A percentile compares a stretch with the other conserved stretches of the same genome.
phyloP scores from a whole-genome alignment of 208 protist genomes.

The Endotrypanum monterogeii region DNA sequence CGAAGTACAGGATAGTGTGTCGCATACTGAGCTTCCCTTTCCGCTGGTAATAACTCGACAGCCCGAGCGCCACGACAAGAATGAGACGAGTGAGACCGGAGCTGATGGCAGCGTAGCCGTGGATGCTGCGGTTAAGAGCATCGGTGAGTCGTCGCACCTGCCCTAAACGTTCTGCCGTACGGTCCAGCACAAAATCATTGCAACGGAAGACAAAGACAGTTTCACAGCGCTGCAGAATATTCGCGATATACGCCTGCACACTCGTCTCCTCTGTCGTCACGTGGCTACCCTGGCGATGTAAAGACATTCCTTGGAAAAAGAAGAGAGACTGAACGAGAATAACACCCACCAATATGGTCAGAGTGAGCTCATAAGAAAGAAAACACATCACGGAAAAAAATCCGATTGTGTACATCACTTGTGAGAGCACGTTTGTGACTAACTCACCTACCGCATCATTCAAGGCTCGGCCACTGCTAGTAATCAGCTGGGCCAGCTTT shows the following conservation, averaged over 20 bases:
- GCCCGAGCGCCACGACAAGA: conserved; percentile 63
- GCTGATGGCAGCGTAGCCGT: conserved; percentile 64
- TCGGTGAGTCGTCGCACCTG: conserved; percentile 29
- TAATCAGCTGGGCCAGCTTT: conserved; percentile 54
- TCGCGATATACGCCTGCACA: conserved; percentile 54
- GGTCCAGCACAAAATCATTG: conserved; percentile 47
- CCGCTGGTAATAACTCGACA: conserved; percentile 58
- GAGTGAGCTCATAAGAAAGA: conserved; percentile 61
- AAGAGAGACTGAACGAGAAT: conserved; percentile 51
- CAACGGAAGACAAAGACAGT: conserved; percentile 71
- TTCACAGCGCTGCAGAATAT: conserved; percentile 63
- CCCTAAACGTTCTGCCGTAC: conserved; percentile 33
- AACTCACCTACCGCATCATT: conserved; percentile 44
- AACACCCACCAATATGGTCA: conserved; percentile 47
- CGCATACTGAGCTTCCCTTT: conserved; percentile 51
- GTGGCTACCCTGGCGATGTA: conserved; percentile 31
- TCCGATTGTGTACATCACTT: conserved; percentile 28
- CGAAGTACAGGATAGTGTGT: conserved; percentile 75
- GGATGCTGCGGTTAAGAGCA: conserved; percentile 53
- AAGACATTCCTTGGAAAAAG: conserved; percentile 33
- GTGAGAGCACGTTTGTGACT: conserved; percentile 60
- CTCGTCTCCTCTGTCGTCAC: conserved; percentile 48
- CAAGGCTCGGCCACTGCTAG: conserved; percentile 40
- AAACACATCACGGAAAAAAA: conserved; percentile 48
- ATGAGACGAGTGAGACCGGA: conserved; percentile 59